Base-by-base conservation (phyloP, 108 stramenopile genomes). In the Schizochytrium sp. region DNA sequence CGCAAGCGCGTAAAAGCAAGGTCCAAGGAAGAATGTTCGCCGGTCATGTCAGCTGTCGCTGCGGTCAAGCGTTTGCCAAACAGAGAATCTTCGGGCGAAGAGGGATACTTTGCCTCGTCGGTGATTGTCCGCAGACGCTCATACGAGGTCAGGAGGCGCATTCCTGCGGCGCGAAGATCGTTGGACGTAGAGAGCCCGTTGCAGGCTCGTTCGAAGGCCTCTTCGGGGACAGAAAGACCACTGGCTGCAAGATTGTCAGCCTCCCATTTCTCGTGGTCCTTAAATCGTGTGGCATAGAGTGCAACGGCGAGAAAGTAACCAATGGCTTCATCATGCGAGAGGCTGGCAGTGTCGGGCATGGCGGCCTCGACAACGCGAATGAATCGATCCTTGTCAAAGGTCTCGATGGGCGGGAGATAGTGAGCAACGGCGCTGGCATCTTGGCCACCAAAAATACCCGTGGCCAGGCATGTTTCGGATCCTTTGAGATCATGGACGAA, bases 101-200 rank as follows among this genome's bases (percentile, higher is more conserved):
- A 6, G 45, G n/a, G 10, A 2, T 2, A 19, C 23, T 83, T 23
- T 6, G 45, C 19, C 43, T 12, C 28, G 25, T 53, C 51, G 76
- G 18, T 12, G 25, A 83, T 47, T 14, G 19, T 23, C 10, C 45
- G 45, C 51, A 83, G 51, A 12, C 25, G 6, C 45, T 83, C 76
- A 53, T 83, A 83, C 6, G 76, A 47, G n/a, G 48, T 19, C n/a
- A 83, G 45, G 28, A 83, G 45, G 12, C 48, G 45, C 76, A 83
- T 53, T 12, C 76, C 76, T 45, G 76, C 76, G 10, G 76, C 45
- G 76, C 76, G 76, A 47, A 83, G 76, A 18, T 83, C 76, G 51
- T 83, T 83, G 76, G 76, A 83, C 14, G 76, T 83, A 23, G 48
- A 83, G 12, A 83, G 76, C 23, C 76, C 76, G 76, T 83, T 83